These are phyloP conservation scores for Colletotrichum salicis DNA, from an alignment of 2,329 filamentous ascomycete species.

Conservation along the genomic window DNA sequence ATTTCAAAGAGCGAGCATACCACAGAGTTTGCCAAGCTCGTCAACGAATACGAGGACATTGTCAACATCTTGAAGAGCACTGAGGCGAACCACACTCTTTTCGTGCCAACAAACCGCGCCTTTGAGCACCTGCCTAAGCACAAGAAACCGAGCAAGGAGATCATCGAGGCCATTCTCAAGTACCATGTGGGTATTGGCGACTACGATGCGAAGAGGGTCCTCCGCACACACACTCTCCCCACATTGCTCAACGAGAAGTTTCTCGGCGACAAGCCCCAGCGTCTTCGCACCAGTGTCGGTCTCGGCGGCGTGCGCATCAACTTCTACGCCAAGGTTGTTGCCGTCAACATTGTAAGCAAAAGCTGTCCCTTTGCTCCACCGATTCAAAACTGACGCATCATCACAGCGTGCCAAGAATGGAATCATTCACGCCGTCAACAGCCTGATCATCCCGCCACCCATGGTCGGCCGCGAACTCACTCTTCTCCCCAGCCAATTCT, in stretches of 20 bases:
- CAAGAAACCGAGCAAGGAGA: constrained; percentile 74
- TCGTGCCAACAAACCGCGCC: constrained; percentile 81
- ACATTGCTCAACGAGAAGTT: constrained; percentile 69
- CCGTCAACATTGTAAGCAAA: constrained; percentile 73
- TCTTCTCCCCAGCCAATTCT: constrained; percentile 80
- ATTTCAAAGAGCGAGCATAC: constrained; percentile 82
- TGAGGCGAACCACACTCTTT: constrained; percentile 79
- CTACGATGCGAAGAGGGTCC: constrained; percentile 73
- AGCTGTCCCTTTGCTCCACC: not conserved
- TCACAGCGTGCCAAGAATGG: constrained; percentile 76
- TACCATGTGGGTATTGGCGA: constrained; percentile 81
- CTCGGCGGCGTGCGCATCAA: constrained; percentile 76
- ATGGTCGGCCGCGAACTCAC: constrained; percentile 62
- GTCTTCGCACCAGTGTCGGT: constrained; percentile 75
- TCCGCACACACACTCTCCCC: constrained; percentile 78
- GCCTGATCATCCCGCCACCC: constrained; percentile 81
- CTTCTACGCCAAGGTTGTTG: constrained; percentile 78
- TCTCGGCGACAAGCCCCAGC: constrained; percentile 75
- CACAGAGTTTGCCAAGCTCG: constrained; percentile 78
- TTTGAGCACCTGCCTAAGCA: constrained; percentile 71
- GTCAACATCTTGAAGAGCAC: constrained; percentile 81
- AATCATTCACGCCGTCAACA: constrained; percentile 81
- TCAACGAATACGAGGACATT: constrained; percentile 78
- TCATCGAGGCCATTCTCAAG: constrained; percentile 73
- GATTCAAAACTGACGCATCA: not conserved